Percentiles rank a stretch among this genome's conserved stretches.
These are phyloP conservation scores for Styphnolobium japonicum DNA, from an alignment of 306 rosid species.

Conservation along the genomic window DNA sequence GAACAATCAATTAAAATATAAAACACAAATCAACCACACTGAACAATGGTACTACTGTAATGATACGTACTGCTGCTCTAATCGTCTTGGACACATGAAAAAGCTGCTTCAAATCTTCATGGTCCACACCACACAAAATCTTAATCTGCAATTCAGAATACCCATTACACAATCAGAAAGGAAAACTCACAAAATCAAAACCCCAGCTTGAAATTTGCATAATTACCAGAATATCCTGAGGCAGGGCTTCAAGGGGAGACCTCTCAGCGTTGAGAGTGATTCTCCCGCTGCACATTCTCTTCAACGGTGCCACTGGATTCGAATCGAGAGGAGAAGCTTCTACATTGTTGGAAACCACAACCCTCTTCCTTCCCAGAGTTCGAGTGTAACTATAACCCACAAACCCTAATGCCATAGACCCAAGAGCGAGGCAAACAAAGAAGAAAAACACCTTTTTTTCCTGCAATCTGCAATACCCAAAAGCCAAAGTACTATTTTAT, in stretches of 20 bases:
- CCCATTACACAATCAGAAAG: neutral
- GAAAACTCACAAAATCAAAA: neutral
- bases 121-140: conserved; percentile 66
- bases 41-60: neutral
- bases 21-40: neutral
- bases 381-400: conserved; percentile 30
- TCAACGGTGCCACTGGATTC: conserved; percentile 35
- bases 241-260: conserved; percentile 60
- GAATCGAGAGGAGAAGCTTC: conserved; percentile 17
- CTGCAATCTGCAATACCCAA: neutral
- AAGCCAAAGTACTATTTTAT: neutral
- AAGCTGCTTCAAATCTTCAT: conserved; percentile 72
- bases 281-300: conserved; percentile 39
- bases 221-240: conserved; percentile 74
- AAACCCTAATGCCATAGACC: conserved; percentile 31
- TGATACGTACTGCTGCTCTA: conserved; percentile 55
- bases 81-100: conserved; percentile 55
- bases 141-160: conserved; percentile 43
- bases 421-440: neutral
- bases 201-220: neutral
- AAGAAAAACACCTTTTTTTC: neutral
- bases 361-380: conserved; percentile 57
- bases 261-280: conserved; percentile 14
- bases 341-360: conserved; percentile 31
- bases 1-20: conserved; percentile 1